Percentiles rank a stretch among this genome's conserved stretches.
Evolutionary conservation across 1,284 basidiomycete species (phyloP).

Genomic region (Anthracocystis setariae): DNA sequence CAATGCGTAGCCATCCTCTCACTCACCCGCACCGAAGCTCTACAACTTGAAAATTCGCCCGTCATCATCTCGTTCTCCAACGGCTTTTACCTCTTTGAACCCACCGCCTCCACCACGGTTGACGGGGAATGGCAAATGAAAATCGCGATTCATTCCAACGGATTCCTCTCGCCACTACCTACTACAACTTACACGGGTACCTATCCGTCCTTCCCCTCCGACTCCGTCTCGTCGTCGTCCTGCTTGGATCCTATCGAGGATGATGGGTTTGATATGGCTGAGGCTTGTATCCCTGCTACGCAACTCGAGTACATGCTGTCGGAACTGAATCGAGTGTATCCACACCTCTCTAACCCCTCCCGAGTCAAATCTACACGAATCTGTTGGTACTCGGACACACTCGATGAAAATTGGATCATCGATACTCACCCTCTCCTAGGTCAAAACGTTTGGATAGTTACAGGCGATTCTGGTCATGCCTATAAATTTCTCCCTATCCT

Average conservation of each 20-base stretch:
- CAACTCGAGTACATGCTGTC: constrained; percentile 72
- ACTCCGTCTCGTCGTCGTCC: background rate
- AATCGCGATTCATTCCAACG: constrained; percentile 76
- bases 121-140: constrained; percentile 71
- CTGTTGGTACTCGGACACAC: constrained; percentile 77
- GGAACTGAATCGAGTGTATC: constrained; percentile 75
- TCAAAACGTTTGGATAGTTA: constrained; percentile 69
- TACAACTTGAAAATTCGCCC: constrained; percentile 75
- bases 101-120: constrained; percentile 71
- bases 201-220: constrained; percentile 20
- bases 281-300: constrained; percentile 72
- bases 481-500: constrained; percentile 81
- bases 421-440: constrained; percentile 69
- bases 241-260: too few species aligned
- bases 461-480: constrained; percentile 70
- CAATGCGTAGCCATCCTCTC: constrained; percentile 82
- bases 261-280: constrained; percentile 13
- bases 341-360: constrained; percentile 71
- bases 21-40: constrained; percentile 77
- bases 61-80: constrained; percentile 76
- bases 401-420: constrained; percentile 70
- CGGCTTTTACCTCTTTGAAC: constrained; percentile 71
- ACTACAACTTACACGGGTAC: constrained; percentile 15
- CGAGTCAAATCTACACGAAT: constrained; percentile 76
- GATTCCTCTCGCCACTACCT: constrained; percentile 72